Base-by-base conservation (phyloP, 192 early-diverging fungal genomes). In the Backusella tuberculispora region DNA sequence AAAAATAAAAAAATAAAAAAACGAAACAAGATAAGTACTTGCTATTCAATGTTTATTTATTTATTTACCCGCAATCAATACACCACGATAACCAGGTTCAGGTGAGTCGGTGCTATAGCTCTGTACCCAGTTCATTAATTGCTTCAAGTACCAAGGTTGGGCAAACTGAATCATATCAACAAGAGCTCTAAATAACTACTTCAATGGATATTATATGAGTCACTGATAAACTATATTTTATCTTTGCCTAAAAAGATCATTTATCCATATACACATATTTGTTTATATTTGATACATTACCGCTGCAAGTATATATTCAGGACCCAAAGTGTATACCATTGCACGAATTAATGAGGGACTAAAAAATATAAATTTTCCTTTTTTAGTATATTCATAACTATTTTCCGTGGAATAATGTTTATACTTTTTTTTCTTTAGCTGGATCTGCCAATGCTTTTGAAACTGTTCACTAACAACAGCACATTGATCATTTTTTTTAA, bases 281-380 rank as follows among this genome's bases (percentile, higher is more conserved):
- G 9, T 46, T 60, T 10, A 43, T 67, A 17, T 45, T 12, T 44
- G 1, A 5, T 24, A 34, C 29, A 64, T 42, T 79, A 81, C 80
- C 0, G 89, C 94, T 14, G 92, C 92, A 64, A 92, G 80, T 26
- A 84, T 77, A 80, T 92, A 95, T 6, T 80, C 83, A 0, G 74
- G 69, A 26, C 95, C 93, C 72, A 88, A 90, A 0, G 90, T 84
- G 2, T 60, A 19, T 15, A 85, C 66, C 29, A 88, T 63, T 9
- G 91, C 93, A n/a, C 81, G 80, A 2, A 94, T 26, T 42, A 96
- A 76, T 9, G 92, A 95, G 2, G 96, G 96, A 14, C 88, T 89
- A 46, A 42, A 7, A 48, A 45, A 47, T 67, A 53, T 46, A 53
- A 34, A 34, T 34, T 34, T 34, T 34, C 46, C 47, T 8, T n/a